These are phyloP conservation scores for Acanthamoeba lenticulata DNA, from an alignment of 208 protist species.

Conservation along the genomic window DNA sequence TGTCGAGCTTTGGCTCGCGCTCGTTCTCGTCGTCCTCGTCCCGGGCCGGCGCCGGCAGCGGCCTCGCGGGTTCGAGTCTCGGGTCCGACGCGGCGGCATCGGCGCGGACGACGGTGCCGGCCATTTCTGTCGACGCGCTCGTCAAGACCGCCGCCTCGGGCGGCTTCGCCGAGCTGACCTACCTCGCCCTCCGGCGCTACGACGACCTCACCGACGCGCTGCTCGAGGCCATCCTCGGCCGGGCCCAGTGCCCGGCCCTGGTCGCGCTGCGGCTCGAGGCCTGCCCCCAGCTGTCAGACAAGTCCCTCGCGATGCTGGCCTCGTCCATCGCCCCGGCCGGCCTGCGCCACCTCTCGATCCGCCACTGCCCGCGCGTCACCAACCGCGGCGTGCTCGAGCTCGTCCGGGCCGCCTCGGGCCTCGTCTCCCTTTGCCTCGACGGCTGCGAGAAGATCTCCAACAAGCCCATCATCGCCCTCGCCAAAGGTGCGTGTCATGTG, in stretches of 20 bases:
- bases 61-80: neutral
- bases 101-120: neutral
- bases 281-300: slow-evolving; percentile 25
- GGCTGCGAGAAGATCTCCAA: slow-evolving; percentile 51
- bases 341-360: neutral
- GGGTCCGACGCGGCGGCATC: neutral
- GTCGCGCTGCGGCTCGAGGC: neutral
- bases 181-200: neutral
- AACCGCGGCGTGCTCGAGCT: slow-evolving; percentile 35
- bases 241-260: neutral
- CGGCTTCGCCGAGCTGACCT: neutral
- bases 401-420: neutral
- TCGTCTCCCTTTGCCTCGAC: slow-evolving; percentile 32
- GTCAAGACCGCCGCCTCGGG: slow-evolving; percentile 1
- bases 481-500: too few species aligned
- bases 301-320: neutral
- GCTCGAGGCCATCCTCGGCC: neutral
- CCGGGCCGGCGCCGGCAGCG: neutral
- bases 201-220: neutral
- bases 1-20: neutral
- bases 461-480: slow-evolving; percentile 24
- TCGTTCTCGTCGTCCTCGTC: neutral
- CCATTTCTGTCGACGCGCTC: slow-evolving; percentile 7
- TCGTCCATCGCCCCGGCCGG: neutral
- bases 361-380: slow-evolving; percentile 40